These are phyloP conservation scores for Pontederia crassipes DNA, from an alignment of 176 grass and related monocot genomes.

Conservation along the genomic window DNA sequence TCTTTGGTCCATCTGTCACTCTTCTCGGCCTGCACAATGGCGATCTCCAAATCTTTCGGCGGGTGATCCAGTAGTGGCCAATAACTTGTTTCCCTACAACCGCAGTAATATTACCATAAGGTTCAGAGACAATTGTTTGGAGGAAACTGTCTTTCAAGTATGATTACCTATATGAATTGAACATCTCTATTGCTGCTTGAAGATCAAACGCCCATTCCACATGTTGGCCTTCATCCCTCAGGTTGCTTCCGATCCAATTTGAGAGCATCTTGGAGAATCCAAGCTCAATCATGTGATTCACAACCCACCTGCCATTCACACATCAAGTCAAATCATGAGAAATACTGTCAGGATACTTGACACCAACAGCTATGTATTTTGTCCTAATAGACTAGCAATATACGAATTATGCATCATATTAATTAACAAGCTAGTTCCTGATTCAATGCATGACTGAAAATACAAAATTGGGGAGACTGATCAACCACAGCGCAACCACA, in stretches of 20 bases:
- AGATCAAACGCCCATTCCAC: constrained; percentile 87
- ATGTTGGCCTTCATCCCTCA: constrained; percentile 55
- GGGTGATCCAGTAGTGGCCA: constrained; percentile 68
- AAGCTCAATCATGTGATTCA: constrained; percentile 74
- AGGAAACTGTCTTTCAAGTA: background rate
- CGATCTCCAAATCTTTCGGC: constrained; percentile 68
- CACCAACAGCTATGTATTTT: no score
- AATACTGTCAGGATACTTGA: background rate
- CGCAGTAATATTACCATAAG: background rate
- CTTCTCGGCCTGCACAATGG: constrained; percentile 62
- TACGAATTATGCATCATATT: no score
- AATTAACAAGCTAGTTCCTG: no score
- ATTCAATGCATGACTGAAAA: no score
- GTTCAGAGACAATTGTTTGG: background rate
- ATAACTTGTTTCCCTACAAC: constrained; percentile 55
- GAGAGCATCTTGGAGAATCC: constrained; percentile 87
- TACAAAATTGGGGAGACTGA: no score
- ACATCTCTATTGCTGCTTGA: constrained; percentile 79
- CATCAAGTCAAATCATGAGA: background rate
- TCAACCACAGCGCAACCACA: no score
- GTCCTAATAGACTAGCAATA: no score
- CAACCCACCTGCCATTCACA: constrained; percentile 56
- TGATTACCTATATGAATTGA: constrained; percentile 72
- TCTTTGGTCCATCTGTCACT: constrained; percentile 80
- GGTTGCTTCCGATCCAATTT: constrained; percentile 91